Percentiles rank a stretch among this genome's conserved stretches.
These are phyloP conservation scores for Oryza brachyantha DNA, from an alignment of 176 grass and related monocot species.

Conservation along the genomic window DNA sequence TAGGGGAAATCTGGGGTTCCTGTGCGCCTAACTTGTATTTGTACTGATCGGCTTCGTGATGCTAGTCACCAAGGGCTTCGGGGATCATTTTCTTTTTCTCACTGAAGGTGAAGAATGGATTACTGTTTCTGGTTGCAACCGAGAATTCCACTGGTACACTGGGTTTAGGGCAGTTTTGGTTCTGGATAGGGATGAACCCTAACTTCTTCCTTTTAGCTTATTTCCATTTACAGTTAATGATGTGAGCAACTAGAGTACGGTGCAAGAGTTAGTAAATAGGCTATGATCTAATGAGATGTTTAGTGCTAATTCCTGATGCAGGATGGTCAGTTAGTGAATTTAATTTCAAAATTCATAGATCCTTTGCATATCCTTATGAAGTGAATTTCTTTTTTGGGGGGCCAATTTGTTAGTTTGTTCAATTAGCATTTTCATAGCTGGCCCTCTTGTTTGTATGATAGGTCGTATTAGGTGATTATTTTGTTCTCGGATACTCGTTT, in stretches of 20 bases:
- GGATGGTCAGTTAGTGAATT: background rate
- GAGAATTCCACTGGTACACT: background rate
- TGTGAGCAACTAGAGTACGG: background rate
- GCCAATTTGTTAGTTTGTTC: background rate
- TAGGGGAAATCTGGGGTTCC: conserved; percentile 12
- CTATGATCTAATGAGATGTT: background rate
- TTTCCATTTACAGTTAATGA: background rate
- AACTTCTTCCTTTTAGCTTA: background rate
- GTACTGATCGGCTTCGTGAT: no score
- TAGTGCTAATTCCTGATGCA: background rate
- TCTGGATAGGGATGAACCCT: background rate
- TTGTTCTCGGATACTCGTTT: background rate
- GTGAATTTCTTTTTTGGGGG: background rate
- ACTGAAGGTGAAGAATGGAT: background rate
- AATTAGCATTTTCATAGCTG: background rate
- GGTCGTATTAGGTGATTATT: background rate
- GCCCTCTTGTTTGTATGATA: background rate
- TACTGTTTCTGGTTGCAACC: background rate
- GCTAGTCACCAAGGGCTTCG: background rate
- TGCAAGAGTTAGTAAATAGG: background rate
- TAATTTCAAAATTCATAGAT: background rate
- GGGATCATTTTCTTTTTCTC: background rate
- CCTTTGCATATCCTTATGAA: background rate
- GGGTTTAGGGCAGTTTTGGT: background rate
- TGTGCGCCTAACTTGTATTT: no score